A percentile compares a stretch with the other conserved stretches of the same genome.
Conservation (phyloP, 306 rosid genomes). For the Vicia faba region DNA sequence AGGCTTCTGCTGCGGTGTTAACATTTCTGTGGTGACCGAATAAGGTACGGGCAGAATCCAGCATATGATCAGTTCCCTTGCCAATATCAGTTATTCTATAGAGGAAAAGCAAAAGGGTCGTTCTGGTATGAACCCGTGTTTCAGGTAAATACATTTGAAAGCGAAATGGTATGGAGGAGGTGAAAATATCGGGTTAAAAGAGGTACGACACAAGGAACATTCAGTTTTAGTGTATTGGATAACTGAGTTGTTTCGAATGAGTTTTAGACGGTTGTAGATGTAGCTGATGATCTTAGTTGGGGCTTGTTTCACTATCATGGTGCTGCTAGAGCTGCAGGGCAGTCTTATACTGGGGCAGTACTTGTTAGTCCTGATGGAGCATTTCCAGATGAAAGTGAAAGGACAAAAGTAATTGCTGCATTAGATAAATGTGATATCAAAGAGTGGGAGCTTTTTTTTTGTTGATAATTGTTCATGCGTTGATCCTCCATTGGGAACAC, state of each 20-base stretch:
- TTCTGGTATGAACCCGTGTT: conserved; percentile 91
- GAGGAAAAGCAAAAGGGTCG: conserved; percentile 88
- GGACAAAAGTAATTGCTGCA: conserved; percentile 50
- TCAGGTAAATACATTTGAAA: conserved; percentile 80
- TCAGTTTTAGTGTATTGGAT: conserved; percentile 75
- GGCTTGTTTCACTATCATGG: conserved; percentile 83
- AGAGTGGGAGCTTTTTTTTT: conserved; percentile 67
- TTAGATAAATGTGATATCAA: conserved; percentile 69
- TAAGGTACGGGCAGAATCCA: conserved; percentile 90
- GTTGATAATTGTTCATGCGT: conserved; percentile 68
- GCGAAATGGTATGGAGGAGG: conserved; percentile 79
- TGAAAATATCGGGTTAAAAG: conserved; percentile 76
- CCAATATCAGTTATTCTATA: conserved; percentile 79
- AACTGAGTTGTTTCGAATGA: conserved; percentile 90
- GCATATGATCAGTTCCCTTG: conserved; percentile 92
- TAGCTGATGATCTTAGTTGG: conserved; percentile 74
- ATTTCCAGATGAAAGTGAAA: conserved; percentile 54
- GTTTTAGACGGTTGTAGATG: conserved; percentile 85
- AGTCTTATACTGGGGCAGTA: conserved; percentile 81
- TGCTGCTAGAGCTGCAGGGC: conserved; percentile 88
- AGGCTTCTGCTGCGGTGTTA: too few relatives aligned
- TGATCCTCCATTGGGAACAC: conserved; percentile 74
- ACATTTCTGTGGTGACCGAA: too few relatives aligned
- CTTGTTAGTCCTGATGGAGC: conserved; percentile 80
- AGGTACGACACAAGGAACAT: conserved; percentile 68